These are phyloP conservation scores for Stephania yunnanensis DNA, from an alignment of 164 flowering plant genomes.

Conservation along the genomic window DNA sequence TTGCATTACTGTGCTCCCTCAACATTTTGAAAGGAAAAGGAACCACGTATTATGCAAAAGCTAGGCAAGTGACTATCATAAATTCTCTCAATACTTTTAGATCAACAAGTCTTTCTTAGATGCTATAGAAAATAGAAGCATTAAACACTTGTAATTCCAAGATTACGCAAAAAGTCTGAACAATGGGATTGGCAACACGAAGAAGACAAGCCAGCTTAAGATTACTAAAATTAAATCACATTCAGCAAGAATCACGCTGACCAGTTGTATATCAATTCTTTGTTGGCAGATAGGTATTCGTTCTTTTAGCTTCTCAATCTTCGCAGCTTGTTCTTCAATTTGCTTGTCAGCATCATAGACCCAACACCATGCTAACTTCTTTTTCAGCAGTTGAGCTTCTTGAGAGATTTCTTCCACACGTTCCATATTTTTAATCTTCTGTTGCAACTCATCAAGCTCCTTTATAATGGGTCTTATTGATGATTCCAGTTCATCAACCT, in stretches of 20 bases:
- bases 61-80: neutral
- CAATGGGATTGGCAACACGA: neutral
- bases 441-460: conserved; percentile 67
- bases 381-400: conserved; percentile 48
- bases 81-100: neutral
- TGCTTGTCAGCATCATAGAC: conserved; percentile 69
- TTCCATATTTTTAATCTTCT: conserved; percentile 76
- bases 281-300: conserved; percentile 75
- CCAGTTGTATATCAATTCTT: conserved; percentile 54
- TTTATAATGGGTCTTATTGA: conserved; percentile 56
- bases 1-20: neutral
- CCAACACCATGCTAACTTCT: conserved; percentile 90
- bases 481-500: conserved; percentile 54
- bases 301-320: conserved; percentile 56
- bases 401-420: conserved; percentile 80
- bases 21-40: neutral
- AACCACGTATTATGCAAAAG: too few relatives aligned
- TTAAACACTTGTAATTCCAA: neutral
- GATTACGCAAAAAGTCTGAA: neutral
- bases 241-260: conserved; percentile 24
- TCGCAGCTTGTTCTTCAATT: conserved; percentile 39
- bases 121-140: neutral
- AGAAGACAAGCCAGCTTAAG: neutral
- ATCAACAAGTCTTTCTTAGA: neutral
- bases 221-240: neutral